phyloP scores from a whole-genome alignment of 2,329 filamentous ascomycete genomes.

The Fusarium hostae region DNA sequence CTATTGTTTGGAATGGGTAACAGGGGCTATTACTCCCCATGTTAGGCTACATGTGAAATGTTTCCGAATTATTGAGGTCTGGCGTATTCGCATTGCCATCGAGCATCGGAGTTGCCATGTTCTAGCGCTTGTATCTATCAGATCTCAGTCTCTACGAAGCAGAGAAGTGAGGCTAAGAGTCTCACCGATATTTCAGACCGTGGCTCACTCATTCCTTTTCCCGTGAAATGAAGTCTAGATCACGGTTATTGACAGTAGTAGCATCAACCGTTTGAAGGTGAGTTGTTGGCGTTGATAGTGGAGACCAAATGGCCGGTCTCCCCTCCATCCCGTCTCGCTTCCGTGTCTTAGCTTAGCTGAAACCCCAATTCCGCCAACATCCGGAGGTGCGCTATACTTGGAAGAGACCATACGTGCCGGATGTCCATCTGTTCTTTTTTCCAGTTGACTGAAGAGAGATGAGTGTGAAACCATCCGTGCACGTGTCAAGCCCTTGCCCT shows the following conservation, averaged over 20 bases:
- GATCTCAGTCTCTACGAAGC: background rate
- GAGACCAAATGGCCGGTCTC: background rate
- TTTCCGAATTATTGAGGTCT: background rate
- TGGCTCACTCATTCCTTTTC: background rate
- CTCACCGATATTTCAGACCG: background rate
- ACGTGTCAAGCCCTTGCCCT: too few relatives aligned
- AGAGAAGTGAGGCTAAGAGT: background rate
- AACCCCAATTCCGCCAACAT: background rate
- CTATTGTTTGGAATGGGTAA: background rate
- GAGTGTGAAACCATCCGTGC: background rate
- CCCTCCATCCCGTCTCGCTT: background rate
- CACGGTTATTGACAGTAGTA: background rate
- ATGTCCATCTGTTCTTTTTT: too few relatives aligned
- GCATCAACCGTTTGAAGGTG: background rate
- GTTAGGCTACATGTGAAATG: accelerated
- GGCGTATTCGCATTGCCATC: background rate
- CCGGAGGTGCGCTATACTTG: too few relatives aligned
- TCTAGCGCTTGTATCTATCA: background rate
- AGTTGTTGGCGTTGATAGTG: background rate
- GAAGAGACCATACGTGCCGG: too few relatives aligned
- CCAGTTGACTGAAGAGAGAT: background rate
- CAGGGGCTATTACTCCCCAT: background rate
- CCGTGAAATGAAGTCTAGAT: background rate
- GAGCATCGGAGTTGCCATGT: background rate
- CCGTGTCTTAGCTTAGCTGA: background rate